phyloP scores from a whole-genome alignment of 139 green algal genomes.

The Micractinium conductrix region DNA sequence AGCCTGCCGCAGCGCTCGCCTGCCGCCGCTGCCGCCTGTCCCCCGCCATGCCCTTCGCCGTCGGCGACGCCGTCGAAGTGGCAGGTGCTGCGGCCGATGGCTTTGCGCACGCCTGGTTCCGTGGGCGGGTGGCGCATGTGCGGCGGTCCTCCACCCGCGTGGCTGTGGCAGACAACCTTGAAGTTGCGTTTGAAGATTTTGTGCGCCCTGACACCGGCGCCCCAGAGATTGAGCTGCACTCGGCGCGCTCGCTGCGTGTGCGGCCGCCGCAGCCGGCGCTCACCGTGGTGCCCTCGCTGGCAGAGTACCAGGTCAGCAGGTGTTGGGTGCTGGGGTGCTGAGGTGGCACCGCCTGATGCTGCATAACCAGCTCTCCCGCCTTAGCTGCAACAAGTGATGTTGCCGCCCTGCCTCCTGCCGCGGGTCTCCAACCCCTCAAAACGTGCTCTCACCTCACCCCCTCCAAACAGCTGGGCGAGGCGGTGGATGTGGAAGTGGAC shows the following conservation, averaged over 20 bases:
- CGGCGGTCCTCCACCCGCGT: background rate
- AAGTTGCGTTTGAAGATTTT: background rate
- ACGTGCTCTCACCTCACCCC: background rate
- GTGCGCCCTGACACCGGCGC: too few species aligned
- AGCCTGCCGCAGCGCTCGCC: too few species aligned
- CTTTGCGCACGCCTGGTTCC: background rate
- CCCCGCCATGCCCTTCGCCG: too few species aligned
- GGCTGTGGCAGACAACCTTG: background rate
- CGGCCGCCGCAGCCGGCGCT: background rate
- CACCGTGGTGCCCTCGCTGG: background rate
- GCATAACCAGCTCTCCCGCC: background rate
- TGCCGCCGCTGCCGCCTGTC: too few species aligned
- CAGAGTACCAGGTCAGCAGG: background rate
- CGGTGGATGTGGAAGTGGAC: background rate
- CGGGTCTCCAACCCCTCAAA: background rate
- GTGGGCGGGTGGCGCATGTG: background rate
- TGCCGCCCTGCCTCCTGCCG: background rate
- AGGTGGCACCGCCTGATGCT: too few species aligned
- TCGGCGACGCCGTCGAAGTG: background rate
- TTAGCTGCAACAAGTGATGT: background rate
- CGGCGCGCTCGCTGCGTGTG: background rate
- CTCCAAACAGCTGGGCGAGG: background rate
- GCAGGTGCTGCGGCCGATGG: background rate
- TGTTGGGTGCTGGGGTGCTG: too few species aligned
- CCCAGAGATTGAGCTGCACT: background rate